Evolutionary conservation across 1,284 basidiomycete genomes (phyloP), one percentile per base, ranked within the genome.

Genomic region (Irpex rosettiformis): DNA sequence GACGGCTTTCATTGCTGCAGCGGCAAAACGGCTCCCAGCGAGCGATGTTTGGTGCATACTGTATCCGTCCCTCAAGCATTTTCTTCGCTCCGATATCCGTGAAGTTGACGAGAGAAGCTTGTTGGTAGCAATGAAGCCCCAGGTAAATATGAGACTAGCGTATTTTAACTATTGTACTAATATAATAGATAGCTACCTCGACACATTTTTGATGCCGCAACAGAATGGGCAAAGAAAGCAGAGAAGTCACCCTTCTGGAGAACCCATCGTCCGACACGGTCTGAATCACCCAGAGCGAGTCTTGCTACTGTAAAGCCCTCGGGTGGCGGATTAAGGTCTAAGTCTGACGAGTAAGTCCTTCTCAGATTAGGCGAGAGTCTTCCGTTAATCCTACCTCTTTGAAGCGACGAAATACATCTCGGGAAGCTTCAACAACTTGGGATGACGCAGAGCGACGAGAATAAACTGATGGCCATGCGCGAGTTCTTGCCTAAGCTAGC

Each of bases 31-130:
- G 61, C 80, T 96, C 6, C 88, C 91, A 0, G 72, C 79, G 1
- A 93, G 92, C 47, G 97, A 99, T 68, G 86, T 93, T 8, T 99
- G 97, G 97, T 96, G 95, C 67, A 93, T 98, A 47, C 73, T 98
- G 2, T 99, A 99, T 67, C 96, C 96, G 0, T 91, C 90, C 0
- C 73, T 99, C 40, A 84, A 93, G 40, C 89, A 94, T 61, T 85
- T 96, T 58, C 77, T 99, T 45, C 88, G 88, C 49, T 91, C 88
- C 1, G 97, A 99, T 66, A 78, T 98, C n/a, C 81, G 79, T 5
- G 79, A 82, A 1, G 83, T 98, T 45, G 84, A 90, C 53, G 92
- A 93, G 62, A 79, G 81, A 56, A 86, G 83, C 43, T 71, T 99
- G 27, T 74, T 98, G 24, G 79, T 82, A 40, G 83, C 88, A 3